These are phyloP conservation scores for Bryum argenteum DNA, from an alignment of 225 moss, liverwort and hornwort species.

Conservation along the genomic window DNA sequence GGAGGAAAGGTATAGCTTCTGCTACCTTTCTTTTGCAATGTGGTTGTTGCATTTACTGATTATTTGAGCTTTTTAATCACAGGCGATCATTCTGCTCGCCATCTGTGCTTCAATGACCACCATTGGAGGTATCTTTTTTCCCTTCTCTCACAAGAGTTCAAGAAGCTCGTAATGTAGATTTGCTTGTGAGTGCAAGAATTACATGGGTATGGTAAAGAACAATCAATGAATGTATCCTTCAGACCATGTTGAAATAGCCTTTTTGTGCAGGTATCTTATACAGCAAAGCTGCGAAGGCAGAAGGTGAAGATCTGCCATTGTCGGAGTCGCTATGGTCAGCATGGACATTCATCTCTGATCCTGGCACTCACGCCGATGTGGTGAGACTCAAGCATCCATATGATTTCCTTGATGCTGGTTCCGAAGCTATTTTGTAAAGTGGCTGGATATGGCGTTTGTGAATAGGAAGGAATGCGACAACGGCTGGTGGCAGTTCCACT, in stretches of 20 bases:
- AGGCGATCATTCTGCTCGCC: conserved; percentile 52
- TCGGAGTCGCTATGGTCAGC: conserved; percentile 59
- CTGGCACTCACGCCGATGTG: conserved; percentile 58
- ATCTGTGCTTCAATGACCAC: conserved; percentile 60
- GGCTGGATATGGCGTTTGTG: no score
- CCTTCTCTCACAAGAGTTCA: no score
- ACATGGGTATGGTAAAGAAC: no score
- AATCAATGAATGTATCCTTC: no score
- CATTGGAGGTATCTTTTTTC: conserved; percentile 39
- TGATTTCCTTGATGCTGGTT: no score
- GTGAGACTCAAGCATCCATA: conserved; percentile 17
- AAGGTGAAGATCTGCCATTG: conserved; percentile 38
- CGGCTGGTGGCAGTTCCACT: conserved; percentile 60
- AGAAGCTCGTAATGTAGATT: no score
- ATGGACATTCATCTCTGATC: conserved; percentile 62
- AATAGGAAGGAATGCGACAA: conserved; percentile 36
- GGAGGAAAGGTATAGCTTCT: conserved; percentile 44
- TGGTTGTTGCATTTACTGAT: no score
- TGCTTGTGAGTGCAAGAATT: no score
- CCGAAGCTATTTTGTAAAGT: no score
- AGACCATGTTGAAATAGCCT: no score
- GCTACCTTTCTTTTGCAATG: no score
- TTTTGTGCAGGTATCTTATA: conserved; percentile 41
- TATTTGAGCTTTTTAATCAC: conserved; percentile 5
- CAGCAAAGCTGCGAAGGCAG: conserved; percentile 41